A percentile compares a stretch with the other conserved stretches of the same genome.
These are phyloP conservation scores for Hyaloscypha finlandica DNA, from an alignment of 495 filamentous ascomycete species.

Conservation along the genomic window DNA sequence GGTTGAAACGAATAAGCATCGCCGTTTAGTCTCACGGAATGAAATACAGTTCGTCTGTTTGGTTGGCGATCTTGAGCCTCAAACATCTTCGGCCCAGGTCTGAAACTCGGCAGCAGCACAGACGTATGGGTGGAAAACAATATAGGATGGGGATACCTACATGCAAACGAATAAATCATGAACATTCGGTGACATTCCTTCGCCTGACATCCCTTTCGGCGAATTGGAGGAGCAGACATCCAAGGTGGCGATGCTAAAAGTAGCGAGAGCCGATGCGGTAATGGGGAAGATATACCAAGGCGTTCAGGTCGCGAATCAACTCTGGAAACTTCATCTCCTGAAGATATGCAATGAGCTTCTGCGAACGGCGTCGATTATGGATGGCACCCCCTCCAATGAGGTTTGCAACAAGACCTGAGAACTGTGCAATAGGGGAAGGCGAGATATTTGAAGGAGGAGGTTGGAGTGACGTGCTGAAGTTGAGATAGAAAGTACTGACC, in stretches of 20 bases:
- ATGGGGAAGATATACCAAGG: neutral
- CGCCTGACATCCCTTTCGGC: neutral
- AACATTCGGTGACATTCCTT: conserved; percentile 6
- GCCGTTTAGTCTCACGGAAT: conserved; percentile 5
- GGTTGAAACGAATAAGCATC: conserved; percentile 6
- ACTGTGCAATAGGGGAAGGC: neutral
- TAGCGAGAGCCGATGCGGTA: neutral
- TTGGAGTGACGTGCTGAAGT: neutral
- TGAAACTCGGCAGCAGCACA: conserved; percentile 21
- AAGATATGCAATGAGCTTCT: neutral
- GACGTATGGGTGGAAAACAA: neutral
- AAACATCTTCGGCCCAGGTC: conserved; percentile 14
- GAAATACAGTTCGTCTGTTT: conserved; percentile 5
- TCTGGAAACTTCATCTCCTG: conserved; percentile 1
- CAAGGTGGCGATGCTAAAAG: conserved; percentile 3
- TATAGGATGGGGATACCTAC: conserved; percentile 1
- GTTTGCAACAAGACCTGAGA: neutral
- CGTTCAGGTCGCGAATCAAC: neutral
- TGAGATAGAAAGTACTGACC: neutral
- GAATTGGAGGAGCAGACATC: neutral
- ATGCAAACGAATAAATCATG: conserved; percentile 5
- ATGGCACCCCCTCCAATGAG: neutral
- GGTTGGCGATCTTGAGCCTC: conserved; percentile 11
- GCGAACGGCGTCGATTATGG: neutral
- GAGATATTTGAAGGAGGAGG: neutral